Base-by-base conservation (phyloP, 805 yeast species). In the Cyberlindnera xishuangbannaensis region DNA sequence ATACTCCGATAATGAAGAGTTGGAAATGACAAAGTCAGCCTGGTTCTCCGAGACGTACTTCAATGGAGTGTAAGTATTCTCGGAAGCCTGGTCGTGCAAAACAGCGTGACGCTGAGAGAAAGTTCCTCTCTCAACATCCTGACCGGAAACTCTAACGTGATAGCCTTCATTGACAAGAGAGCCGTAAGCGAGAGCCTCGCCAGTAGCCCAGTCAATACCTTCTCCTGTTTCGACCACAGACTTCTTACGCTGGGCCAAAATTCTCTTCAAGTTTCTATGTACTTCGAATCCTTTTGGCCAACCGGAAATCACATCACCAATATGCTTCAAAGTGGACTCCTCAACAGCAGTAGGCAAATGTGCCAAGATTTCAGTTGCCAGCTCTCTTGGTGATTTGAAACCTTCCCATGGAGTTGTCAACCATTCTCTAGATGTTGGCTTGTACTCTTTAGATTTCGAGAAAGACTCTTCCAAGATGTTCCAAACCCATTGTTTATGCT, bases 121-220 rank as follows among this genome's bases (percentile, higher is more conserved):
- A 25, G 99, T 92, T 72, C 99, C 99, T 78, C 99, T 87, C 75
- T 92, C 98, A 47, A 92, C 97, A 76, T 92, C 99, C 72, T 92
- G 97, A 61, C 99, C 99, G 29, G 96, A 84, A 32, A 92, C 83
- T 72, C 99, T 84, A 40, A 92, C 94, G 53, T 90, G 95, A 67
- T 81, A 83, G 45, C 98, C 98, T 67, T 92, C 99, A 55, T 78
- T 60, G 34, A 80, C 81, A 49, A 92, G 71, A 32, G 97, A 77
- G 56, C 97, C 99, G 54, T 81, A 90, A 14, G 98, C 98, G 51
- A 92, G 77, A 30, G 97, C 97, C 70, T 92, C 99, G 76, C 95
- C 99, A 39, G 99, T 92, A 30, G 98, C 82, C 98, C 97, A 92
- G 64, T 92, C 99, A 47, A 92, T 86, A 56, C 90, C 94, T 64